Conservation (phyloP, 129 eudicot genomes). For the Chrysanthemum makinoi region DNA sequence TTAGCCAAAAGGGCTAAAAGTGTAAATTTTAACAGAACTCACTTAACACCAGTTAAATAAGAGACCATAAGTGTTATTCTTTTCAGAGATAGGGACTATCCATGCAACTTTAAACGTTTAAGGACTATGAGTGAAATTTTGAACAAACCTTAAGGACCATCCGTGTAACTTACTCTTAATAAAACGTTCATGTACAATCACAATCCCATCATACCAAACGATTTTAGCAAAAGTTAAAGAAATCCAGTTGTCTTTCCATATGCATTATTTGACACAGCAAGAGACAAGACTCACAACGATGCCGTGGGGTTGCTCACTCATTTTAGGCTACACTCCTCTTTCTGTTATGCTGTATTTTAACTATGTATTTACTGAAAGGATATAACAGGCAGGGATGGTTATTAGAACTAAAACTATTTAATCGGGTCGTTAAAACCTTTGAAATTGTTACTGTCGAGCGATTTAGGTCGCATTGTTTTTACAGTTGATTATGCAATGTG, state of each 20-base stretch:
- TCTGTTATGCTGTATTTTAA: neutral
- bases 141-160: too few relatives aligned
- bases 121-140: too few relatives aligned
- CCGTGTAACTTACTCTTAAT: too few relatives aligned
- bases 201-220: constrained; percentile 21
- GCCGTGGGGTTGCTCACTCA: constrained; percentile 13
- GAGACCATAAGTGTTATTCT: too few relatives aligned
- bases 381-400: neutral
- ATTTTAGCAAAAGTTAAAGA: neutral
- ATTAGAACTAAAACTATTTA: neutral
- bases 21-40: too few relatives aligned
- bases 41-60: too few relatives aligned
- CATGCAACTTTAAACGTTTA: too few relatives aligned
- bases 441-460: neutral
- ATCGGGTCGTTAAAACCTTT: neutral
- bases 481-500: constrained; percentile 15
- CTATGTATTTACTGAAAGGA: neutral
- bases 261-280: constrained; percentile 9
- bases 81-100: too few relatives aligned
- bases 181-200: neutral
- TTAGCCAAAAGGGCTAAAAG: too few relatives aligned
- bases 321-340: neutral
- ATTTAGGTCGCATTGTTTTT: neutral
- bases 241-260: constrained; percentile 21
- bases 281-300: constrained; percentile 14